Evolutionary conservation across 495 filamentous ascomycete genomes (phyloP), one percentile per base, ranked within the genome.

Genomic region (Xylaria bambusicola): DNA sequence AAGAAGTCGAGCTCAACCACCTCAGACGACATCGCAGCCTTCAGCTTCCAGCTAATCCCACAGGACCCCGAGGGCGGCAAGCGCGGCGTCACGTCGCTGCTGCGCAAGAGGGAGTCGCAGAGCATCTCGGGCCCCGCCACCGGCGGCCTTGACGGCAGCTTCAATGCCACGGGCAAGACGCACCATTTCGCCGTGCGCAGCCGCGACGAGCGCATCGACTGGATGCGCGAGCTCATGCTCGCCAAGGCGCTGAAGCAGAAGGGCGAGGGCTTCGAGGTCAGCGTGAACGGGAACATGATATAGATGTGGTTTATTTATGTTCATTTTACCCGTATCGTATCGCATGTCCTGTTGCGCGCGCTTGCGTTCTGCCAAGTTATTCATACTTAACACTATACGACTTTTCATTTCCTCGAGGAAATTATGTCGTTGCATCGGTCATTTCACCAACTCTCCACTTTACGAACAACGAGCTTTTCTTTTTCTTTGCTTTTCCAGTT

Each of bases 151-250:
- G 67, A 68, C 51, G 62, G 67, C 13, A 71, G 75, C 13, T 69
- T 53, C 7, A 74, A 79, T 48, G 87, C 85, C 53, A 90, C 86
- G 41, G 82, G 80, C 52, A 97, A 96, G 82, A 84, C 85, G n/a
- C 93, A 98, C 66, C 90, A 97, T 66, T 98, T 98, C 65, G 90
- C 93, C 0, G 93, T 97, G 56, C 88, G 88, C 71, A 83, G 79
- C 54, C 80, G 91, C 0, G 91, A 98, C 58, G 89, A 97, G 71
- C 82, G 94, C 29, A 97, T 97, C 58, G 93, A 96, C 63, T 98
- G 94, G 94, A 97, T 97, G 94, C 78, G 94, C 2, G 92, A 97
- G 80, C 73, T 98, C 50, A 97, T 98, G 94, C 84, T 98, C 21
- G 93, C 93, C 4, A 96, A 93, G 71, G 93, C 93, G 20, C 75